Evolutionary conservation across 768 basidiomycete species (phyloP), one percentile per base, ranked within the genome.

Genomic region (Suillus paluster): DNA sequence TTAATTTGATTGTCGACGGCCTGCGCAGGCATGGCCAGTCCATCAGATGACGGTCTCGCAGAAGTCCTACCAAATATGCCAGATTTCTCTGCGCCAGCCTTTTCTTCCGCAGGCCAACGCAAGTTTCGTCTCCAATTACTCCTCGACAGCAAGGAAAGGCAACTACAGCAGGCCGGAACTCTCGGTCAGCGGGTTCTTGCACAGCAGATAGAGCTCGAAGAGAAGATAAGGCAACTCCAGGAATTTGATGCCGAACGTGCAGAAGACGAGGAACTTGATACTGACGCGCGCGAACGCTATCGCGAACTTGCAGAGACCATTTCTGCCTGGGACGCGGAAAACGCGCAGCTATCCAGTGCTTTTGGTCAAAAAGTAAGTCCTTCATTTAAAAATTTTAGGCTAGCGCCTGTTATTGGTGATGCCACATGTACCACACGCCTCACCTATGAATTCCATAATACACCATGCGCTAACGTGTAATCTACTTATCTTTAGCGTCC

Each of bases 121-220:
- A 87, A 86, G 70, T 80, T 81, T 61, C 82, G 86, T 62, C 80
- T 88, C 14, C 86, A 89, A 61, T 77, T 76, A 62, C 87, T 97
- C 62, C 85, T 99, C 67, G 93, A 94, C 78, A 84, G 80, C 73
- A 98, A 98, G 82, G 92, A 95, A 76, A 87, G 88, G 71, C 95
- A 98, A 75, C 89, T 98, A 38, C 89, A 94, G 65, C 91, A 94
- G 66, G 94, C 94, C 5, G 95, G 93, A 41, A 90, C 89, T 59
- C 87, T 99, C 72, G 96, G 97, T 57, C 95, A 97, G 78, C 91
- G 93, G 74, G 87, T 99, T 69, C 88, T 98, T 64, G 85, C 87
- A 21, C 97, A 99, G 80, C 94, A 94, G 77, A 89, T 93, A 78
- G 93, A 97, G 72, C 86, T 98, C 64, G 94, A 97, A 76, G 89